phyloP scores from a whole-genome alignment of 495 filamentous ascomycete genomes.

The Coniosporium apollinis region DNA sequence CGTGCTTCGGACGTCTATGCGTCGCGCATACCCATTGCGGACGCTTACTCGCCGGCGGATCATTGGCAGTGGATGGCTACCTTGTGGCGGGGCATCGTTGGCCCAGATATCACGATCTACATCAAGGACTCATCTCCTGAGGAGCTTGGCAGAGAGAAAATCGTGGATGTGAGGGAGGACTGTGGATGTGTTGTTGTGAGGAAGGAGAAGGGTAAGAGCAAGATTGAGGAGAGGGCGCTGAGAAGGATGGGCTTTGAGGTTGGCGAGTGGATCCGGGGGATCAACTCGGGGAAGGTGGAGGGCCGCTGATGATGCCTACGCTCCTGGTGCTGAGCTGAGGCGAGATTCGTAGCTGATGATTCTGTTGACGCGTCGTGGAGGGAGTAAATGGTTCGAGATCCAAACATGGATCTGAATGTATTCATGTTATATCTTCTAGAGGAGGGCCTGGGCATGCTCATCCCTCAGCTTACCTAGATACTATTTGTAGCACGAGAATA shows the following conservation, averaged over 20 bases:
- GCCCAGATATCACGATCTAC: slow-evolving; percentile 74
- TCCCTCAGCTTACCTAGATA: too few species aligned
- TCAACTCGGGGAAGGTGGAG: slow-evolving; percentile 9
- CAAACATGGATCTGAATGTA: too few species aligned
- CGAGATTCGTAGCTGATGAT: too few species aligned
- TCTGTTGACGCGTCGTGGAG: too few species aligned
- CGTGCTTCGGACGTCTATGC: slow-evolving; percentile 61
- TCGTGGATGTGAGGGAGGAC: slow-evolving; percentile 38
- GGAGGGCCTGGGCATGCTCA: too few species aligned
- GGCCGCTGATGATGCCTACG: neutral
- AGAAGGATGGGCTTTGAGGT: slow-evolving; percentile 69
- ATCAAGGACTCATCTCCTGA: slow-evolving; percentile 23
- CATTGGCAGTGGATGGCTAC: slow-evolving; percentile 99
- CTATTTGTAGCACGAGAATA: too few species aligned
- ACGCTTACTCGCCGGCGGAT: slow-evolving; percentile 64
- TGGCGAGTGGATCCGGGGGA: slow-evolving; percentile 50
- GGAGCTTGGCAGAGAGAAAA: slow-evolving; percentile 26
- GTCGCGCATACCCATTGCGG: slow-evolving; percentile 50
- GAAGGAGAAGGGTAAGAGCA: slow-evolving; percentile 24
- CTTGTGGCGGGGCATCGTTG: slow-evolving; percentile 76
- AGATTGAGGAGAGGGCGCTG: slow-evolving; percentile 48
- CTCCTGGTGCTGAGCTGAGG: too few species aligned
- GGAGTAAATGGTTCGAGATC: too few species aligned
- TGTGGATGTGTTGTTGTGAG: slow-evolving; percentile 42
- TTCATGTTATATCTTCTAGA: too few species aligned